phyloP scores from a whole-genome alignment of 257 asterid genomes.

The Lycium barbarum region DNA sequence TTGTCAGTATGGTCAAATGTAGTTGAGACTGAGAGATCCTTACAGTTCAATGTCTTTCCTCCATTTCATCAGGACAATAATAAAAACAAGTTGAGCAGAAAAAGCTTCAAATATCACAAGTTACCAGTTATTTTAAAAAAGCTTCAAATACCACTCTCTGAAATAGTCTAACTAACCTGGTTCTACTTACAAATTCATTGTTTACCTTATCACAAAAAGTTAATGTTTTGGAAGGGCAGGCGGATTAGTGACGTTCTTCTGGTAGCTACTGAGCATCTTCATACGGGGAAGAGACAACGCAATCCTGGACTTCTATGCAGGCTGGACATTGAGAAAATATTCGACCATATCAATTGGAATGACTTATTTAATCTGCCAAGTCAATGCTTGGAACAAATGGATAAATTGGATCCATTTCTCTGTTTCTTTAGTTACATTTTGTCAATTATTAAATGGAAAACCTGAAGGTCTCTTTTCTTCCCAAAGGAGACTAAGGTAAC shows the following conservation, averaged over 20 bases:
- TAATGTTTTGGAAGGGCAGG: neutral
- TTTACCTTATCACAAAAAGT: neutral
- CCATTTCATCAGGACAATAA: conserved; percentile 21
- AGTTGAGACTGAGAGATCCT: neutral
- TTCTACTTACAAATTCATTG: neutral
- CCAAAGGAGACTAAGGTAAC: neutral
- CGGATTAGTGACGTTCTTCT: neutral
- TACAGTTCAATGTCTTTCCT: neutral
- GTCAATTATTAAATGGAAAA: neutral
- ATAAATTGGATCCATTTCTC: neutral
- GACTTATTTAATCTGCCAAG: neutral
- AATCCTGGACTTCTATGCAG: conserved; percentile 3
- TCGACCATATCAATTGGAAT: neutral
- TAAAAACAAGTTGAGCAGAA: neutral
- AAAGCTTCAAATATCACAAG: neutral
- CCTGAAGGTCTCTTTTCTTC: neutral
- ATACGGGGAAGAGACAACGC: neutral
- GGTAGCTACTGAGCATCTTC: neutral
- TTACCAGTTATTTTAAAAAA: neutral
- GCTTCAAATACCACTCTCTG: neutral
- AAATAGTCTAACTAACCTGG: conserved; percentile 24
- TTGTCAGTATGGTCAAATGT: neutral
- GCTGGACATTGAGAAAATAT: neutral
- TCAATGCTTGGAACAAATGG: neutral
- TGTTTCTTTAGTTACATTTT: neutral